phyloP scores from a whole-genome alignment of 139 green algal genomes.

The Chlorella sp. region DNA sequence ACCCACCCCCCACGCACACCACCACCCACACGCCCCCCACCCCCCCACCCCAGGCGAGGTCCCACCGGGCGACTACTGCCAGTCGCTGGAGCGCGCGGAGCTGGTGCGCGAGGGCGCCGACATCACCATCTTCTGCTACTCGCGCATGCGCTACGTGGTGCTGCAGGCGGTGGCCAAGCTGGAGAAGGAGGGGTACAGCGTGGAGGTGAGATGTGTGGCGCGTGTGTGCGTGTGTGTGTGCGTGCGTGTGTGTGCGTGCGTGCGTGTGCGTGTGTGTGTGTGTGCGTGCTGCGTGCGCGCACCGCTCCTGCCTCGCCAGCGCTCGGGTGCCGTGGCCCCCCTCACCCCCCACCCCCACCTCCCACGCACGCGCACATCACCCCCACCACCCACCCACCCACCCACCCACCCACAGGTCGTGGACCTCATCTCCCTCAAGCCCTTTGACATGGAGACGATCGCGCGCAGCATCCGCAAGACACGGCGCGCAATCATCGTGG shows the following conservation, averaged over 20 bases:
- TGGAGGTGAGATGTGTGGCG: conserved; percentile 65
- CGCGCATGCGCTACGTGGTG: conserved; percentile 93
- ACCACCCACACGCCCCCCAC: no score
- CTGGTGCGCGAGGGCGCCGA: conserved; percentile 86
- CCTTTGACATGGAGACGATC: conserved; percentile 97
- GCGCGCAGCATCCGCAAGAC: conserved; percentile 88
- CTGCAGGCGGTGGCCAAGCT: conserved; percentile 77
- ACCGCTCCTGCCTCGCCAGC: no score
- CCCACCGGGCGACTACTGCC: conserved; percentile 64
- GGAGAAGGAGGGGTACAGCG: conserved; percentile 81
- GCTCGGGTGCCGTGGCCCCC: no score
- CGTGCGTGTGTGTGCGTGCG: background rate
- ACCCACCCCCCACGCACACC: no score
- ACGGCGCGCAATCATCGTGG: background rate
- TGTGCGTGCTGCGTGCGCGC: background rate
- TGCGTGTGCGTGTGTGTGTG: conserved; percentile 2
- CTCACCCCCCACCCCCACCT: no score
- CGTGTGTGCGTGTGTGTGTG: background rate
- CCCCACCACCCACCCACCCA: no score
- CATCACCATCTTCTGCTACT: conserved; percentile 95
- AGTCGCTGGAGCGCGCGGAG: conserved; percentile 82
- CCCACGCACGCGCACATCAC: no score
- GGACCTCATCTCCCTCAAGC: conserved; percentile 97
- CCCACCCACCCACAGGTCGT: conserved; percentile 66
- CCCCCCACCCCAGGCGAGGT: conserved; percentile 38